phyloP scores from a whole-genome alignment of 495 filamentous ascomycete genomes.

The Parathielavia appendiculata region DNA sequence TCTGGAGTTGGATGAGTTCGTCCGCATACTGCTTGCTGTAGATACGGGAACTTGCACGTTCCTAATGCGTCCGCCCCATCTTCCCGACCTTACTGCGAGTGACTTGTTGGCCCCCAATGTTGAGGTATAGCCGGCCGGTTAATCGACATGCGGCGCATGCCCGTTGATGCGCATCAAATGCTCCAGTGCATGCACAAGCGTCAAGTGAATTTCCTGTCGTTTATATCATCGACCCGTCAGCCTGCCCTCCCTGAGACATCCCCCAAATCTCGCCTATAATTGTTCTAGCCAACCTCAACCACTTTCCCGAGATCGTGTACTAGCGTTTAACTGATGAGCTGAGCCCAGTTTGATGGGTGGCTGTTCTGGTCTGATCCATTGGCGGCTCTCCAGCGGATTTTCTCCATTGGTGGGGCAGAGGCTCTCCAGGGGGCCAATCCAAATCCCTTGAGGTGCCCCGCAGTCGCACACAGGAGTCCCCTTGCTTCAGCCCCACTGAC shows the following conservation, averaged over 20 bases:
- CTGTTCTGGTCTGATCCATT: too few relatives aligned
- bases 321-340: conserved; percentile 5
- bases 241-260: conserved; percentile 5
- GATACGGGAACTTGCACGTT: too few relatives aligned
- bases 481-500: conserved; percentile 6
- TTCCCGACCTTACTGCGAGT: background rate
- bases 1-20: background rate
- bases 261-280: conserved; percentile 6
- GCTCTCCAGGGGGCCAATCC: background rate
- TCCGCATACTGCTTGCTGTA: background rate
- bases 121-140: background rate
- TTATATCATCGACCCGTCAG: background rate
- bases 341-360: background rate
- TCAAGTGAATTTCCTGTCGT: background rate
- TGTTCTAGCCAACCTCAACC: conserved; percentile 1
- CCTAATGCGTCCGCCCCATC: background rate
- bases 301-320: background rate
- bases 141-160: background rate
- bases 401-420: background rate
- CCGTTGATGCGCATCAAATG: background rate
- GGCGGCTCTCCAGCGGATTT: conserved; percentile 2
- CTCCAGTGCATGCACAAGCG: background rate
- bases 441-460: conserved; percentile 1
- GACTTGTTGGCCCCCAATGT: too few relatives aligned
- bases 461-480: background rate